Percentiles rank a stretch among this genome's conserved stretches.
These are phyloP conservation scores for Plectranthus barbatus DNA, from an alignment of 257 asterid species.

Conservation along the genomic window DNA sequence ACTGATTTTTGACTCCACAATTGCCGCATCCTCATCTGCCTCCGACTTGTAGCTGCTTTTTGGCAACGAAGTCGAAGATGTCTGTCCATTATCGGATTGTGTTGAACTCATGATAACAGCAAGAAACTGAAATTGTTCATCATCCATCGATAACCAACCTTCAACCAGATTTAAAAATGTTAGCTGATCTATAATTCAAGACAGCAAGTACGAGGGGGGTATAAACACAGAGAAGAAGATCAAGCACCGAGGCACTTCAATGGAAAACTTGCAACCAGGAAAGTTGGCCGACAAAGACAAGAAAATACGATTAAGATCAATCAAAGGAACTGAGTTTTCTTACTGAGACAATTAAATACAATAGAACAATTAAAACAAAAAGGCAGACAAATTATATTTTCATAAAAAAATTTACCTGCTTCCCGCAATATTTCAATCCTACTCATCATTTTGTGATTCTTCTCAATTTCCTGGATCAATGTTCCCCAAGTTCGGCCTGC, in stretches of 20 bases:
- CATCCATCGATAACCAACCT: conserved; percentile 91
- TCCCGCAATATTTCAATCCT: conserved; percentile 49
- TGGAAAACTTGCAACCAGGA: background rate
- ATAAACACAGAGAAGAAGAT: background rate
- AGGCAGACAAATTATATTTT: background rate
- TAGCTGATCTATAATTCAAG: conserved; percentile 3
- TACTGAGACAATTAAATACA: background rate
- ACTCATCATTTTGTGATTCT: conserved; percentile 56
- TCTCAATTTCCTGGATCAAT: conserved; percentile 62
- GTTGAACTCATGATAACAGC: conserved; percentile 38
- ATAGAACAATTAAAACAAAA: background rate
- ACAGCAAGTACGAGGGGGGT: background rate
- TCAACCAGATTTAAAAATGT: conserved; percentile 14
- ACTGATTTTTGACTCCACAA: conserved; percentile 78
- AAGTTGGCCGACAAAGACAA: background rate
- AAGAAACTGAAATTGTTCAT: conserved; percentile 59
- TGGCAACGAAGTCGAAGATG: conserved; percentile 19
- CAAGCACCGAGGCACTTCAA: background rate
- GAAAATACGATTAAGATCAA: background rate
- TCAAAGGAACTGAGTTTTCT: background rate
- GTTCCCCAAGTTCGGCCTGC: conserved; percentile 43
- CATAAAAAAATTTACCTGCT: conserved; percentile 38
- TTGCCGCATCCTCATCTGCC: conserved; percentile 66
- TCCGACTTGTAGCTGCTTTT: conserved; percentile 18
- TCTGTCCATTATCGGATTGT: conserved; percentile 21